Percentiles rank a stretch among this genome's conserved stretches.
phyloP scores from a whole-genome alignment of 108 stramenopile genomes.

The Fragilaria crotonensis region DNA sequence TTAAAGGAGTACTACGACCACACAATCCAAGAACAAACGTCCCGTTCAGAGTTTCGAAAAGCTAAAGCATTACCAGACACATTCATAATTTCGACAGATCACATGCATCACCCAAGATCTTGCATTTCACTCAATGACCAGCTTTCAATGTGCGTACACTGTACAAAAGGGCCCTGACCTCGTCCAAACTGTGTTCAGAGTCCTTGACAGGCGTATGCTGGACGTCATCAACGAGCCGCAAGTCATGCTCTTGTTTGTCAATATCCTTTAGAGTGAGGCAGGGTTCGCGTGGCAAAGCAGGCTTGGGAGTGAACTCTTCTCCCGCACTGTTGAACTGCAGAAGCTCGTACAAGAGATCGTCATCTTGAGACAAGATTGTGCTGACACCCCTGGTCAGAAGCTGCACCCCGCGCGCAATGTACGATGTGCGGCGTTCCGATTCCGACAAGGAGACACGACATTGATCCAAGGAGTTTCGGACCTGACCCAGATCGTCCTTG shows the following conservation, averaged over 20 bases:
- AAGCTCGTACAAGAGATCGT: constrained; percentile 1
- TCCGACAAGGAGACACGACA: constrained; percentile 3
- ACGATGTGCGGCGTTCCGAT: constrained; percentile 6
- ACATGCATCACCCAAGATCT: no score
- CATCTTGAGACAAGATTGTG: constrained; percentile 3
- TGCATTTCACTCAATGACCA: no score
- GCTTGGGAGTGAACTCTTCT: neutral
- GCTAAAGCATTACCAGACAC: no score
- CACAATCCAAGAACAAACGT: no score
- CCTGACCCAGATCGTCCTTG: neutral
- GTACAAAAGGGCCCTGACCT: neutral
- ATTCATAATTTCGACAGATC: no score
- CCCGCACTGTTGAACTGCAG: constrained; percentile 2
- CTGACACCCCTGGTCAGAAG: constrained; percentile 8
- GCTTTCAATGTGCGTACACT: no score
- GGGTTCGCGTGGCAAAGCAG: neutral
- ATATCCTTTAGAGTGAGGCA: neutral
- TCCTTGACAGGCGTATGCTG: no score
- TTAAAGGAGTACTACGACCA: no score
- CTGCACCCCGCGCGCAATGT: constrained; percentile 8
- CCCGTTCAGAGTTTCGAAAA: no score
- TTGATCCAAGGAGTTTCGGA: constrained; percentile 1
- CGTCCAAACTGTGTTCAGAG: no score
- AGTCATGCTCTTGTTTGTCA: no score
- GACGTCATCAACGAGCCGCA: no score